Conservation (phyloP, 2,329 filamentous ascomycete genomes). For the Cordyceps farinosa region DNA sequence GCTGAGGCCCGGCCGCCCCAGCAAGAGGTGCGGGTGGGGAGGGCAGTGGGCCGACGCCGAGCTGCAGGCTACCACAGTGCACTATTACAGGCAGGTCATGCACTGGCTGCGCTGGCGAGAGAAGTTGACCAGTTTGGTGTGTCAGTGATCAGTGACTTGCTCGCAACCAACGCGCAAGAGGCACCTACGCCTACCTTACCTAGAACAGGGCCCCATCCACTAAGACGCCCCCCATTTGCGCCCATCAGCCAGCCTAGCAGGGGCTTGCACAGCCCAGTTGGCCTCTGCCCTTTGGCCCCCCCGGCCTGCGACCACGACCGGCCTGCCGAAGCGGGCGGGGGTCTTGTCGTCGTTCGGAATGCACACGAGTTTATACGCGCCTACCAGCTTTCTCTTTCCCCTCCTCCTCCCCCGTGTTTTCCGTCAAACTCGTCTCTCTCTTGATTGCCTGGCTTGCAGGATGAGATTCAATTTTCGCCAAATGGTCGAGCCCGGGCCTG, state of each 20-base stretch:
- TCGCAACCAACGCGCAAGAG: background rate
- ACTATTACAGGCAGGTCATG: too few relatives aligned
- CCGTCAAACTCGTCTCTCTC: too few relatives aligned
- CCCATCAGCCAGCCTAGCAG: conserved; percentile 8
- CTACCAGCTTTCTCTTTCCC: background rate
- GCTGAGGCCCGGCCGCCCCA: too few relatives aligned
- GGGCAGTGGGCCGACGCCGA: too few relatives aligned
- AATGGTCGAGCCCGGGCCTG: too few relatives aligned
- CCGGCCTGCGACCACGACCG: background rate
- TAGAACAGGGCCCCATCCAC: background rate
- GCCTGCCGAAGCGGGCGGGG: background rate
- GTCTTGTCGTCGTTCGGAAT: conserved; percentile 2
- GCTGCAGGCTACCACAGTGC: too few relatives aligned
- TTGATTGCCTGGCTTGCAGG: background rate
- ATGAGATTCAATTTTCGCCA: too few relatives aligned
- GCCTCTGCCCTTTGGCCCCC: background rate
- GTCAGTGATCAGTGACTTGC: background rate
- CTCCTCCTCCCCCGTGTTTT: background rate
- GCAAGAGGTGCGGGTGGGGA: too few relatives aligned
- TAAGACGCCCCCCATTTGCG: background rate
- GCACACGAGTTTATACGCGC: conserved; percentile 12
- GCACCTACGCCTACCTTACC: background rate
- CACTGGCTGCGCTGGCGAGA: too few relatives aligned
- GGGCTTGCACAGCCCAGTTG: background rate
- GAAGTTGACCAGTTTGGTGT: background rate